Evolutionary conservation across 1,284 basidiomycete genomes (phyloP), one percentile per base, ranked within the genome.

Genomic region (Pascua sp.): DNA sequence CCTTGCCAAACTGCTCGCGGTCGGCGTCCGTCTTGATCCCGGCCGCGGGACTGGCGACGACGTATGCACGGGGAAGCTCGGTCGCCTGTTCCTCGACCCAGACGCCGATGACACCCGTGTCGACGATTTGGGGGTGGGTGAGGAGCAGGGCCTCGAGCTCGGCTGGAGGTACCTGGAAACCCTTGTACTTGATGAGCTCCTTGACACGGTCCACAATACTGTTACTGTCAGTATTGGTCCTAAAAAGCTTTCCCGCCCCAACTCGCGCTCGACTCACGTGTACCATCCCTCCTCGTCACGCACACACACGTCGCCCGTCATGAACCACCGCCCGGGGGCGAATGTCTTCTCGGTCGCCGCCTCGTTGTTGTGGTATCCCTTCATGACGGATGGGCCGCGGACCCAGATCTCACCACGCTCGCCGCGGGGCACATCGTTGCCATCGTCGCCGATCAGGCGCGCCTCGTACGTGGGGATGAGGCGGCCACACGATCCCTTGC

Each of bases 391-490:
- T 0, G 88, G 86, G 0, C 90, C 90, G 51, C 85, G 80, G 8
- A 91, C 62, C 87, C 89, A 91, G 10, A 95, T 68, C 72, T 95
- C 91, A 5, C 92, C 91, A 0, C 83, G 76, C 58, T 85, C 77
- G 12, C 82, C 83, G 18, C 81, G 81, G 12, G 84, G 47, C 10
- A 70, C 67, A 49, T 77, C 76, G 11, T 63, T 62, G 12, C 70
- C 72, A 15, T 75, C 67, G 5, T 62, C 56, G 52, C 70, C 64
- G 5, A 95, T 85, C 13, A 97, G 73, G 8, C 89, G 82, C 0
- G 86, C 85, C 69, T 92, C 84, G 36, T 92, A 81, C 60, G 89
- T 90, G 0, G 93, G 86, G 11, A 94, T 72, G 2, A 94, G 78
- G 1, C 80, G 71, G 1, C 93, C 93, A 43, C 88, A 82, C 42